A percentile compares a stretch with the other conserved stretches of the same genome.
Conservation (phyloP, 805 yeast species). For the Saturnispora saitoi region DNA sequence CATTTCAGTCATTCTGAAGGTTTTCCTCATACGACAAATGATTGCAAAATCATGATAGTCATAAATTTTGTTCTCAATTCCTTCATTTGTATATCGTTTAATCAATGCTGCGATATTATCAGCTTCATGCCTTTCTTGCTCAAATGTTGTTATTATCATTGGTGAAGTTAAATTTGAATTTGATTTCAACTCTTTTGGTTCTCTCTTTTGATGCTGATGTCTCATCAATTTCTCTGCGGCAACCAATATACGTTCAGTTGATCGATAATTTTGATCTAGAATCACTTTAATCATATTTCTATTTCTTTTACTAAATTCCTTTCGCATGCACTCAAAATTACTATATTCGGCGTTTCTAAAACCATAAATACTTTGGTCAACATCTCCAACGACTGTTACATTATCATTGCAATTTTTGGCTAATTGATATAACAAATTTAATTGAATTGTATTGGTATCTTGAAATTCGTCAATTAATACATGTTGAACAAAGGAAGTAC, state of each 20-base stretch:
- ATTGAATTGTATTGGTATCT: slow-evolving; percentile 77
- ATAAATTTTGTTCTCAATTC: slow-evolving; percentile 24
- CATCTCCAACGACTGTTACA: slow-evolving; percentile 90
- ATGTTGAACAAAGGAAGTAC: slow-evolving; percentile 47
- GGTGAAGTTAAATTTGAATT: slow-evolving; percentile 35
- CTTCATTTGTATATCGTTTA: slow-evolving; percentile 12
- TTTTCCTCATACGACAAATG: slow-evolving; percentile 57
- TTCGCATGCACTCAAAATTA: slow-evolving; percentile 54
- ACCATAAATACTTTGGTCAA: slow-evolving; percentile 90
- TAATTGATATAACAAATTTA: slow-evolving; percentile 52
- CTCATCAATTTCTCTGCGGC: slow-evolving; percentile 59
- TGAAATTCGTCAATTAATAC: slow-evolving; percentile 92
- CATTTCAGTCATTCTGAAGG: slow-evolving; percentile 52
- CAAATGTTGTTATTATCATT: slow-evolving; percentile 31
- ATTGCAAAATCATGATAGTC: slow-evolving; percentile 59
- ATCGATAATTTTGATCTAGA: slow-evolving; percentile 70
- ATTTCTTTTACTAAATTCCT: slow-evolving; percentile 22
- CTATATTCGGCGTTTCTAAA: slow-evolving; percentile 71
- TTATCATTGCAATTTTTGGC: slow-evolving; percentile 40
- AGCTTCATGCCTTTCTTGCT: slow-evolving; percentile 44
- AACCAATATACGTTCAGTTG: slow-evolving; percentile 57
- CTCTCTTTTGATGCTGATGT: slow-evolving; percentile 43
- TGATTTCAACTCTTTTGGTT: slow-evolving; percentile 36
- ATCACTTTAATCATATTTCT: slow-evolving; percentile 26
- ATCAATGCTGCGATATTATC: slow-evolving; percentile 44